Percentiles rank a stretch among this genome's conserved stretches.
Conservation (phyloP, 2,329 filamentous ascomycete species). For the Pseudogymnoascus sp. region DNA sequence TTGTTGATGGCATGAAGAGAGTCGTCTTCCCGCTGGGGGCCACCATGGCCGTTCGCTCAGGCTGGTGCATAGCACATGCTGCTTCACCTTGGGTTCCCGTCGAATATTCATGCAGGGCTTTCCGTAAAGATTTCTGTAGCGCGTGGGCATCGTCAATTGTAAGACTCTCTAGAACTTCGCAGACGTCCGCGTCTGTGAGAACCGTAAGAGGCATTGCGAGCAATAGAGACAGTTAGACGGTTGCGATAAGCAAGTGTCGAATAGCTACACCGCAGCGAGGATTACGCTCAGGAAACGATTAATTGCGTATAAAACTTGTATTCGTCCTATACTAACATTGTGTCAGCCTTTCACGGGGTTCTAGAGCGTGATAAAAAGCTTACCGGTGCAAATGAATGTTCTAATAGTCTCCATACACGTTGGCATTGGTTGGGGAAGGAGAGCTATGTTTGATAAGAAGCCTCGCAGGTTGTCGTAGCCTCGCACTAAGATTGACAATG, state of each 20-base stretch:
- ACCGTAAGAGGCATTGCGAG: conserved; percentile 49
- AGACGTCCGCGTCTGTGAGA: conserved; percentile 51
- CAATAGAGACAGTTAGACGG: neutral
- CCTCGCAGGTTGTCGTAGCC: neutral
- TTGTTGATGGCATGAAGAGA: conserved; percentile 67
- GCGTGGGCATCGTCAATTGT: conserved; percentile 44
- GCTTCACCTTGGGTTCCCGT: conserved; percentile 41
- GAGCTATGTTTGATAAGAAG: conserved; percentile 3
- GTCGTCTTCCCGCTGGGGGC: conserved; percentile 51
- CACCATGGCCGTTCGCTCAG: conserved; percentile 42
- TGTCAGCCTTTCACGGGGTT: neutral
- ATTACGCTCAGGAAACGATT: neutral
- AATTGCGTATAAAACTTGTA: neutral
- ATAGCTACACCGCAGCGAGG: neutral
- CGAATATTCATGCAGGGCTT: conserved; percentile 55
- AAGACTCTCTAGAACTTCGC: conserved; percentile 46
- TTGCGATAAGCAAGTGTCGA: neutral
- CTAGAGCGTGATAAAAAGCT: neutral
- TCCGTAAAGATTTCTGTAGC: conserved; percentile 43
- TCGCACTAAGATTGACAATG: neutral
- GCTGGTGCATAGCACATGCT: conserved; percentile 44
- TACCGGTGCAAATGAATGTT: neutral
- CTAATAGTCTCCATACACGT: neutral
- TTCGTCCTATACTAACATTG: neutral
- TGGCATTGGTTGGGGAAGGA: neutral